Conservation (phyloP, 371 early-diverging fungal genomes). For the Rhizopus delemar region DNA sequence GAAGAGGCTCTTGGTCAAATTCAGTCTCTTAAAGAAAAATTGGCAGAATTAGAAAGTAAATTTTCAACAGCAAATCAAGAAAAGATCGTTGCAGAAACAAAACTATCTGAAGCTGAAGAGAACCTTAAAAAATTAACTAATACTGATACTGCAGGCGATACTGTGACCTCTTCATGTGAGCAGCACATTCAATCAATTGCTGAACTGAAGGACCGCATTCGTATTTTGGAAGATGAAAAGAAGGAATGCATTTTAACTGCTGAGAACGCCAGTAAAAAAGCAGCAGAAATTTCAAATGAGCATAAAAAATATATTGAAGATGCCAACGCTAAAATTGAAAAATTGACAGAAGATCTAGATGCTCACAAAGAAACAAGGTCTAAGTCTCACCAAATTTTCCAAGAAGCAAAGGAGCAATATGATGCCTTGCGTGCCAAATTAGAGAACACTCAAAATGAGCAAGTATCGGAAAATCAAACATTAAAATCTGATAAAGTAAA, state of each 20-base stretch:
- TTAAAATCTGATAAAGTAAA: slow-evolving; percentile 18
- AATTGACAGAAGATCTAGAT: slow-evolving; percentile 11
- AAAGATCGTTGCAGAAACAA: slow-evolving; percentile 20
- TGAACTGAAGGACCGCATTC: slow-evolving; percentile 19
- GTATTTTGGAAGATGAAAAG: slow-evolving; percentile 15
- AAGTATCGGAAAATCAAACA: slow-evolving; percentile 16
- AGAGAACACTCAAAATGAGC: slow-evolving; percentile 20
- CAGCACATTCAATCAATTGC: slow-evolving; percentile 15
- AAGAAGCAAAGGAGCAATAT: slow-evolving; percentile 14
- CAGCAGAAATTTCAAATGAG: slow-evolving; percentile 2
- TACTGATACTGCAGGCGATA: neutral
- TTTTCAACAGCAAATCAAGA: slow-evolving; percentile 16
- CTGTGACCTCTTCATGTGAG: slow-evolving; percentile 1
- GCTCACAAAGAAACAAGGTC: slow-evolving; percentile 3
- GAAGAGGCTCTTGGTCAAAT: slow-evolving; percentile 11
- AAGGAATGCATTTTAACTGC: slow-evolving; percentile 7
- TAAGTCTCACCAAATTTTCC: slow-evolving; percentile 11
- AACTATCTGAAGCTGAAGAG: slow-evolving; percentile 17
- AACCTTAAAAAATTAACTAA: slow-evolving; percentile 3
- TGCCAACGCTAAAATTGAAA: slow-evolving; percentile 9
- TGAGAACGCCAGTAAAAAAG: slow-evolving; percentile 2
- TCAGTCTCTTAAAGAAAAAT: slow-evolving; percentile 14
- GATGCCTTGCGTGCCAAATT: slow-evolving; percentile 27
- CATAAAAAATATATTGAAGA: slow-evolving; percentile 2
- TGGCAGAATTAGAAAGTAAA: slow-evolving; percentile 14